A percentile compares a stretch with the other conserved stretches of the same genome.
Conservation (phyloP, 106 monocot genomes). For the Cymbidium sinense region DNA sequence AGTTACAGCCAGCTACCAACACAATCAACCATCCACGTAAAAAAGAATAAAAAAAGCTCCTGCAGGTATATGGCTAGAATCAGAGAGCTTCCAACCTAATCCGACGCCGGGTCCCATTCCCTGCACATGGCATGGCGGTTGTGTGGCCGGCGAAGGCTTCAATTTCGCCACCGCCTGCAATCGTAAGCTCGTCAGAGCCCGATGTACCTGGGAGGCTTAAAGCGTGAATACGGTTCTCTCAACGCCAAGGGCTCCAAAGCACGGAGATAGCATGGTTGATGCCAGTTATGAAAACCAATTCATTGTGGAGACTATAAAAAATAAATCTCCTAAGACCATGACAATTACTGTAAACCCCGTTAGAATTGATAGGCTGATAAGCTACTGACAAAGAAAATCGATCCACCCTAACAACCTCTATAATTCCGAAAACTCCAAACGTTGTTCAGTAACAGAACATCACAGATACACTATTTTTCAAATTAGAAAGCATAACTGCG, state of each 20-base stretch:
- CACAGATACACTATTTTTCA: neutral
- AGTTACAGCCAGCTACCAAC: no score
- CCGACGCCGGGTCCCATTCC: slow-evolving; percentile 12
- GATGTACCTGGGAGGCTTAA: slow-evolving; percentile 55
- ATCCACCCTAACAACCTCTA: neutral
- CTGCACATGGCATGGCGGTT: slow-evolving; percentile 40
- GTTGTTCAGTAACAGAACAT: neutral
- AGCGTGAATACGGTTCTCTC: slow-evolving; percentile 42
- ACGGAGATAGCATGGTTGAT: no score
- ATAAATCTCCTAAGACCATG: no score
- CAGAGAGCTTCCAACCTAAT: slow-evolving; percentile 44
- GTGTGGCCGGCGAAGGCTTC: slow-evolving; percentile 44
- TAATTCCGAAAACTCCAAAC: neutral
- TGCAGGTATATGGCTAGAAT: slow-evolving; percentile 75
- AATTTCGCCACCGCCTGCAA: slow-evolving; percentile 53
- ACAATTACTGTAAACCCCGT: no score
- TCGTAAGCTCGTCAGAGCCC: slow-evolving; percentile 69
- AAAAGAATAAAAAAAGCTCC: no score
- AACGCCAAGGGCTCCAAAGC: slow-evolving; percentile 22
- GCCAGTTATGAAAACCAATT: no score
- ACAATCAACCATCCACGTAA: no score
- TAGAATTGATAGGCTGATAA: neutral
- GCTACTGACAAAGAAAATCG: neutral
- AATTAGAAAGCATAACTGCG: neutral
- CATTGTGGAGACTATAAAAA: no score